These are phyloP conservation scores for Chaetomium sp. DNA, from an alignment of 2,329 filamentous ascomycete species.

Conservation along the genomic window DNA sequence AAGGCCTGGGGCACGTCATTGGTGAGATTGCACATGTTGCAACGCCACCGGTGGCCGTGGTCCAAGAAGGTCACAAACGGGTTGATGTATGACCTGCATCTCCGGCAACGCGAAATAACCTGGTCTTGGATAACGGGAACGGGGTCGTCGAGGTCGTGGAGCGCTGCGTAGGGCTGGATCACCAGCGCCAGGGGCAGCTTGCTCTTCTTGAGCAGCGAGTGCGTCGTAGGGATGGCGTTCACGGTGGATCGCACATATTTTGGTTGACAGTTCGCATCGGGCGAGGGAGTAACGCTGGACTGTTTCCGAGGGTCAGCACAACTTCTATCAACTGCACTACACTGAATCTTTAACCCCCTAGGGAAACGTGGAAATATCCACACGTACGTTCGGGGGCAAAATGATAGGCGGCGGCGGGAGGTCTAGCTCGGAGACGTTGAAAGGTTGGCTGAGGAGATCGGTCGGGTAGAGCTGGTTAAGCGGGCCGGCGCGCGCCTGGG, in stretches of 20 bases:
- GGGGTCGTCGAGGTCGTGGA: slow-evolving; percentile 87
- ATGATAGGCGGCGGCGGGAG: slow-evolving; percentile 85
- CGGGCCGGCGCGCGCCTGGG: slow-evolving; percentile 41
- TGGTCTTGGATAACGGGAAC: slow-evolving; percentile 93
- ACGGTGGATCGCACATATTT: slow-evolving; percentile 95
- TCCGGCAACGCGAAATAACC: slow-evolving; percentile 91
- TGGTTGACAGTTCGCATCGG: slow-evolving; percentile 81
- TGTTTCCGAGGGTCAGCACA: slow-evolving; percentile 40
- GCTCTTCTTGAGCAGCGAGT: slow-evolving; percentile 92
- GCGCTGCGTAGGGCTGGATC: slow-evolving; percentile 88
- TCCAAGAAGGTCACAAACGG: slow-evolving; percentile 95
- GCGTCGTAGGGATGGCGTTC: slow-evolving; percentile 87
- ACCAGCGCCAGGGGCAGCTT: slow-evolving; percentile 91
- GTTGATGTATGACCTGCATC: slow-evolving; percentile 96
- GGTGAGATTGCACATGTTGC: slow-evolving; percentile 98
- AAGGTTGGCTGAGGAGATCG: slow-evolving; percentile 85
- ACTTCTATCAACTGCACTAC: slow-evolving; percentile 5
- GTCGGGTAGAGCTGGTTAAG: slow-evolving; percentile 90
- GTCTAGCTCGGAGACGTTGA: slow-evolving; percentile 89
- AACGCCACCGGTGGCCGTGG: slow-evolving; percentile 95
- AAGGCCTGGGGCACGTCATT: slow-evolving; percentile 99
- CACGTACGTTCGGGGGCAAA: slow-evolving; percentile 75
- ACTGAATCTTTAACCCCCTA: too few relatives aligned
- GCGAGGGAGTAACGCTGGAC: slow-evolving; percentile 87
- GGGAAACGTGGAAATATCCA: too few relatives aligned